These are phyloP conservation scores for Phyllosticta capitalensis DNA, from an alignment of 2,329 filamentous ascomycete species.

Conservation along the genomic window DNA sequence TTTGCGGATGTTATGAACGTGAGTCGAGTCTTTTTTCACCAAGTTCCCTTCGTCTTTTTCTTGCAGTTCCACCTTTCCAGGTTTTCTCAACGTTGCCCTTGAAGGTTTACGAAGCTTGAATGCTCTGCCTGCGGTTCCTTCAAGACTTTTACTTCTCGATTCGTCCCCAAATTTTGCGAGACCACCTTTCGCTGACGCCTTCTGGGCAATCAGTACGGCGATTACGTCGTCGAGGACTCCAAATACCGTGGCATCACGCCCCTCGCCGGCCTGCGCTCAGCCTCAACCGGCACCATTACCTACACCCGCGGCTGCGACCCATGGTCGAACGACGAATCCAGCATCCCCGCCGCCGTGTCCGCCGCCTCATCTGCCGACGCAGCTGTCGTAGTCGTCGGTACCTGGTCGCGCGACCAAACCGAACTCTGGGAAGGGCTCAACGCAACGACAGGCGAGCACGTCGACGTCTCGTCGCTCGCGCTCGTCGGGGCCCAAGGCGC, in stretches of 20 bases:
- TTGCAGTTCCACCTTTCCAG: too few species aligned
- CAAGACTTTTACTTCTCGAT: too few species aligned
- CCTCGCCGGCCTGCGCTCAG: constrained; percentile 56
- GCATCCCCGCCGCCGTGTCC: constrained; percentile 56
- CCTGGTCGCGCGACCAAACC: constrained; percentile 63
- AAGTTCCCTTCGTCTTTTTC: background rate
- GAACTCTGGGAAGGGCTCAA: constrained; percentile 64
- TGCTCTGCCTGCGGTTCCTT: too few species aligned
- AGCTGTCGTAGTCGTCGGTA: constrained; percentile 64
- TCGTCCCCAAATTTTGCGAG: background rate
- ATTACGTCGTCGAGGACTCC: constrained; percentile 60
- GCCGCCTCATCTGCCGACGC: constrained; percentile 59
- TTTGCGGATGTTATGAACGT: constrained; percentile 67
- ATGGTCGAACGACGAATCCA: constrained; percentile 61
- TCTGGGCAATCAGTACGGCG: constrained; percentile 47
- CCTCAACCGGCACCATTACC: constrained; percentile 48
- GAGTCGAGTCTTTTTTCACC: constrained; percentile 19
- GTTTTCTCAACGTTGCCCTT: too few species aligned
- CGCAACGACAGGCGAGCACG: constrained; percentile 65
- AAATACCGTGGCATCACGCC: constrained; percentile 59
- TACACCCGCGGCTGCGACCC: constrained; percentile 63
- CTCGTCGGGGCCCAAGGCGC: constrained; percentile 62
- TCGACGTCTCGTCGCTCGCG: constrained; percentile 54
- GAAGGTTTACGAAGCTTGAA: too few species aligned
- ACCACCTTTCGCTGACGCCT: background rate